Conservation (phyloP, 192 early-diverging fungal genomes). For the Coemansia sp. region DNA sequence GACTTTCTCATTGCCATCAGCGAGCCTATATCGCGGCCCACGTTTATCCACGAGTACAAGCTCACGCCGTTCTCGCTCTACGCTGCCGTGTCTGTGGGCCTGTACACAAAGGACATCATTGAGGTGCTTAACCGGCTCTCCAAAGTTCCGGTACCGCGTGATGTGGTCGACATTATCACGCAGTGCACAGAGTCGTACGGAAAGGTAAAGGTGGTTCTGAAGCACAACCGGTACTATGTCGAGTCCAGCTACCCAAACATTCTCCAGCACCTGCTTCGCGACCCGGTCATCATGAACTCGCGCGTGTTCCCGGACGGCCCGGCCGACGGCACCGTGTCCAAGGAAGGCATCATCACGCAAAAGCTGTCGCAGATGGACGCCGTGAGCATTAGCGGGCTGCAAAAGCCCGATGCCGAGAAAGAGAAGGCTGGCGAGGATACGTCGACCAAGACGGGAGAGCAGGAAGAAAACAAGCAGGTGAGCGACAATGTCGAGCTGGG, state of each 20-base stretch:
- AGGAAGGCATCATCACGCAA: slow-evolving; percentile 51
- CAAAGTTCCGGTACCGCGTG: slow-evolving; percentile 76
- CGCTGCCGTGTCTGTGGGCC: slow-evolving; percentile 95
- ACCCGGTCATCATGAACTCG: slow-evolving; percentile 65
- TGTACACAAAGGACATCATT: slow-evolving; percentile 88
- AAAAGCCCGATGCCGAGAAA: slow-evolving; percentile 30
- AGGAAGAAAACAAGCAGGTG: not conserved
- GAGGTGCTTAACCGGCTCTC: slow-evolving; percentile 82
- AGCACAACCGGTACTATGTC: slow-evolving; percentile 90
- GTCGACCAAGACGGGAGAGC: not conserved
- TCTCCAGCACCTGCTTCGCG: slow-evolving; percentile 70
- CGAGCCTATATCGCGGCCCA: slow-evolving; percentile 83
- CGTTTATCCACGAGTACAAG: slow-evolving; percentile 72
- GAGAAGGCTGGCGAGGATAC: not conserved
- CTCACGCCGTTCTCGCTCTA: slow-evolving; percentile 93
- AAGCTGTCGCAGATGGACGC: slow-evolving; percentile 63
- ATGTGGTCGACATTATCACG: slow-evolving; percentile 69
- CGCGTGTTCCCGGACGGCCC: slow-evolving; percentile 52
- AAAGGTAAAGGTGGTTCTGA: slow-evolving; percentile 94
- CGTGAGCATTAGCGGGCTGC: slow-evolving; percentile 58
- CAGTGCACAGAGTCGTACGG: slow-evolving; percentile 83
- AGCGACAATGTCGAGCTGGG: slow-evolving; percentile 9
- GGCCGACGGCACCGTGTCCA: slow-evolving; percentile 26
- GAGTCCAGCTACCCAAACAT: slow-evolving; percentile 83
- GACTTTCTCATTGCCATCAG: slow-evolving; percentile 95